These are phyloP conservation scores for Chaetomium sp. DNA, from an alignment of 2,329 filamentous ascomycete genomes.

Conservation along the genomic window DNA sequence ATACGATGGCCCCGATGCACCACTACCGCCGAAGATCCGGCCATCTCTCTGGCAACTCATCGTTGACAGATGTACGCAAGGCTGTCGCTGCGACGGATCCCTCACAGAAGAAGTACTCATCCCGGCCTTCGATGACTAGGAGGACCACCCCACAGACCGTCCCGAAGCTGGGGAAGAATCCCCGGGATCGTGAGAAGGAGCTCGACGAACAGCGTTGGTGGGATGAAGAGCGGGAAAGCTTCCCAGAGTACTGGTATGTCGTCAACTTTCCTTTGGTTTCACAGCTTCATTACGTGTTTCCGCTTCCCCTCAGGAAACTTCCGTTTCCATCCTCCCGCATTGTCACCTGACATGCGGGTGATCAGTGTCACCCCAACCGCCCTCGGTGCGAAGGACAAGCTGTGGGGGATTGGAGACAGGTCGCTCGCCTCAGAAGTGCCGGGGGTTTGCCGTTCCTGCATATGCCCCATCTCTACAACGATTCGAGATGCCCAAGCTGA, in stretches of 20 bases:
- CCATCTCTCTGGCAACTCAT: constrained; percentile 54
- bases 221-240: constrained; percentile 63
- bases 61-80: constrained; percentile 59
- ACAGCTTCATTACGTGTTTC: constrained; percentile 20
- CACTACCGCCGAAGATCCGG: constrained; percentile 61
- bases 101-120: constrained; percentile 45
- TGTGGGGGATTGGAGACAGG: constrained; percentile 24
- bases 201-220: constrained; percentile 52
- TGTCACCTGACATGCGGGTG: constrained; percentile 40
- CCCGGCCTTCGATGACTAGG: constrained; percentile 50
- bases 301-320: constrained; percentile 29
- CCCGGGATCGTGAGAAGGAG: constrained; percentile 55
- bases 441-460: constrained; percentile 40
- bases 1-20: constrained; percentile 49
- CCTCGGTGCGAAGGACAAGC: neutral
- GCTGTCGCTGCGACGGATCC: constrained; percentile 49
- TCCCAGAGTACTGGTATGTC: constrained; percentile 66
- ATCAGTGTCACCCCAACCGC: constrained; percentile 31
- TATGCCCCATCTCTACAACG: constrained; percentile 25
- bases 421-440: constrained; percentile 12
- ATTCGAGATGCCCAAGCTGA: constrained; percentile 35
- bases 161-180: constrained; percentile 55
- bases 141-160: constrained; percentile 45
- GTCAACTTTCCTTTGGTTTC: constrained; percentile 30
- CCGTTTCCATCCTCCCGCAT: constrained; percentile 37